Conservation (phyloP, 2,329 filamentous ascomycete species). For the Hymenoscyphus linearis region DNA sequence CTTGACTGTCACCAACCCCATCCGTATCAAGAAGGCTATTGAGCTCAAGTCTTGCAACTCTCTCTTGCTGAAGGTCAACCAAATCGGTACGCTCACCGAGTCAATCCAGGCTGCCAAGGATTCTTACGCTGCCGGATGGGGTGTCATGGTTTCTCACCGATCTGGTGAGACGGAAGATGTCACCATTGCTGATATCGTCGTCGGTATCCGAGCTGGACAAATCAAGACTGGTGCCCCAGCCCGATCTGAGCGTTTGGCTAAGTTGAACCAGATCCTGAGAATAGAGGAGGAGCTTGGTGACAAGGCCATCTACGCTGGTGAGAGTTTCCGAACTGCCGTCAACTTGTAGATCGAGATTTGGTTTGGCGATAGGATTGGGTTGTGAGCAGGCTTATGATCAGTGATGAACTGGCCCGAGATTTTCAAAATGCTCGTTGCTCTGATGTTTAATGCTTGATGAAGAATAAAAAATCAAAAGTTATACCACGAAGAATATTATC, state of each 20-base stretch:
- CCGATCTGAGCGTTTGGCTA: slow-evolving; percentile 95
- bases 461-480: slow-evolving; percentile 18
- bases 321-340: slow-evolving; percentile 86
- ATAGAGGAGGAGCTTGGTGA: slow-evolving; percentile 98
- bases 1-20: slow-evolving; percentile 97
- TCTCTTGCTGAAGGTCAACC: slow-evolving; percentile 98
- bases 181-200: slow-evolving; percentile 96
- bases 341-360: slow-evolving; percentile 60
- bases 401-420: slow-evolving; percentile 10
- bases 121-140: slow-evolving; percentile 91
- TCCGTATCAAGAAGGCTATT: slow-evolving; percentile 99
- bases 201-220: slow-evolving; percentile 93
- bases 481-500: slow-evolving; percentile 4
- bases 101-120: slow-evolving; percentile 99
- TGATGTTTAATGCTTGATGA: slow-evolving; percentile 10
- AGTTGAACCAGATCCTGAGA: slow-evolving; percentile 99
- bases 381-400: slow-evolving; percentile 10
- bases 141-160: slow-evolving; percentile 99
- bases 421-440: neutral
- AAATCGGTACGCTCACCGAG: slow-evolving; percentile 98
- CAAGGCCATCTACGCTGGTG: slow-evolving; percentile 85
- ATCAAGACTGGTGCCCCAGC: slow-evolving; percentile 98
- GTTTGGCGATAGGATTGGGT: neutral
- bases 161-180: slow-evolving; percentile 99
- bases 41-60: slow-evolving; percentile 98